Conservation (phyloP, 1,139 yeast genomes). For the Geotrichum reessii region DNA sequence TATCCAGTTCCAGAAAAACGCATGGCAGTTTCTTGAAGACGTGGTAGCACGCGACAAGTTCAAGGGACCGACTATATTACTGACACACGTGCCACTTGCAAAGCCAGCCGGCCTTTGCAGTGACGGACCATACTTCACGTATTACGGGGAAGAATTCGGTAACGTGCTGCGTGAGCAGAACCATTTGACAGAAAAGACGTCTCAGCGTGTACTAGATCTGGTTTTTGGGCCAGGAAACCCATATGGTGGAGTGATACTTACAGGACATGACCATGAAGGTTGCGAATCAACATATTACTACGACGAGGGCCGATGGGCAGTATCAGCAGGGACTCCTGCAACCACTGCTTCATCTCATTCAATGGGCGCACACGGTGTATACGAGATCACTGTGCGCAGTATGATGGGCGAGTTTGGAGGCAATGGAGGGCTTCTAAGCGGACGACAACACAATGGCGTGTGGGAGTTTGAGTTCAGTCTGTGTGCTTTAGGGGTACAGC, state of each 20-base stretch:
- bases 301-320: slow-evolving; percentile 23
- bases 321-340: neutral
- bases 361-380: slow-evolving; percentile 40
- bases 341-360: slow-evolving; percentile 16
- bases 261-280: slow-evolving; percentile 97
- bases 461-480: slow-evolving; percentile 69
- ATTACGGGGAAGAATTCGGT: slow-evolving; percentile 49
- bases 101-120: slow-evolving; percentile 74
- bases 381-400: slow-evolving; percentile 81
- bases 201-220: slow-evolving; percentile 61
- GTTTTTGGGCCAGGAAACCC: slow-evolving; percentile 47
- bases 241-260: slow-evolving; percentile 67
- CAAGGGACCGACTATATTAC: slow-evolving; percentile 70
- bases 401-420: slow-evolving; percentile 98
- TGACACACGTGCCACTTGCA: slow-evolving; percentile 87
- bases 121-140: slow-evolving; percentile 74
- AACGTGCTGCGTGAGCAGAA: slow-evolving; percentile 81
- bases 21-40: slow-evolving; percentile 66
- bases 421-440: slow-evolving; percentile 77
- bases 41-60: slow-evolving; percentile 47
- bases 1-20: slow-evolving; percentile 56
- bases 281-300: slow-evolving; percentile 60
- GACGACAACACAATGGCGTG: slow-evolving; percentile 45
- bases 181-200: slow-evolving; percentile 61
- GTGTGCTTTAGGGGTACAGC: slow-evolving; percentile 85